These are phyloP conservation scores for Scheffersomyces quercinus DNA, from an alignment of 1,139 yeast species.

Conservation along the genomic window DNA sequence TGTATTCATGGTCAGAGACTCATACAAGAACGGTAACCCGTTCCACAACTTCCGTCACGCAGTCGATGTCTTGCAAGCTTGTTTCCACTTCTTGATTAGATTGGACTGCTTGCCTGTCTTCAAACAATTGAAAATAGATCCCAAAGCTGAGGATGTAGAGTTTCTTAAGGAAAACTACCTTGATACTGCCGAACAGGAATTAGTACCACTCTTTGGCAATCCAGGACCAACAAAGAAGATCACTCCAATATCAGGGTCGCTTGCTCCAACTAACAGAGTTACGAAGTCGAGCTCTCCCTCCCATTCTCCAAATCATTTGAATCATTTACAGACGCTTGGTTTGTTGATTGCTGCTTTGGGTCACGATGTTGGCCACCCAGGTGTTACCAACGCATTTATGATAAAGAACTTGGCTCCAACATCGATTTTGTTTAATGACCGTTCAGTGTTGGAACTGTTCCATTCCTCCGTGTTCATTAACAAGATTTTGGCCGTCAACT, in stretches of 20 bases:
- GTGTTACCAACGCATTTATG: constrained; percentile 80
- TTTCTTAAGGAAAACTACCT: constrained; percentile 3
- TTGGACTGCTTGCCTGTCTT: constrained; percentile 49
- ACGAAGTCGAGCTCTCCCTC: constrained; percentile 4
- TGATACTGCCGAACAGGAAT: constrained; percentile 8
- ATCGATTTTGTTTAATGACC: constrained; percentile 59
- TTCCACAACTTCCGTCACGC: constrained; percentile 97
- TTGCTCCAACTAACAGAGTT: not conserved
- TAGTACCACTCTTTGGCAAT: constrained; percentile 8
- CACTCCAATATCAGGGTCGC: constrained; percentile 44
- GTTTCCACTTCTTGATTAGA: constrained; percentile 61
- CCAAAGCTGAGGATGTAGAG: constrained; percentile 25
- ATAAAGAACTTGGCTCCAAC: constrained; percentile 64
- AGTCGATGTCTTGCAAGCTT: constrained; percentile 91
- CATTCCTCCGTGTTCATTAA: constrained; percentile 72
- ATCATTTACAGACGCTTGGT: constrained; percentile 53
- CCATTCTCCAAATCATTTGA: constrained; percentile 23
- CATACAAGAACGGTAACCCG: constrained; percentile 81
- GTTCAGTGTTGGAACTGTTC: constrained; percentile 79
- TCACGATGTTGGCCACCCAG: constrained; percentile 97
- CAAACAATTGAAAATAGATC: constrained; percentile 34
- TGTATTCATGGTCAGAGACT: constrained; percentile 65
- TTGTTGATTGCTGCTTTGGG: constrained; percentile 84
- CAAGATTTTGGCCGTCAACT: constrained; percentile 55
- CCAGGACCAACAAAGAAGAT: constrained; percentile 8